phyloP scores from a whole-genome alignment of 495 filamentous ascomycete species.

The Penicillium dipodomyicola region DNA sequence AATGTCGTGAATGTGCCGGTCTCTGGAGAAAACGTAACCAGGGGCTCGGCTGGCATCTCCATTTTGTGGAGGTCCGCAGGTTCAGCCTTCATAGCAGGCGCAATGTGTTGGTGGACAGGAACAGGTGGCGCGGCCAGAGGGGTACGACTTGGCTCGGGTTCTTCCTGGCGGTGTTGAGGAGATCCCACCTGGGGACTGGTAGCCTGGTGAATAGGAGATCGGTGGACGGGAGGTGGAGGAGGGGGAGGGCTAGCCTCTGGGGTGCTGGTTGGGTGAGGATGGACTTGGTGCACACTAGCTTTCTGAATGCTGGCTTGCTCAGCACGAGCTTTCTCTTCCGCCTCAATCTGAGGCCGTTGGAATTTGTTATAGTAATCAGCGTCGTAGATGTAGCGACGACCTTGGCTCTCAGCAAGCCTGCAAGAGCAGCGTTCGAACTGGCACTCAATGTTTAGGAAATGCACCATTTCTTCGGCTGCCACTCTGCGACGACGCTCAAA shows the following conservation, averaged over 20 bases:
- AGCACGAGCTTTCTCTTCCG: slow-evolving; percentile 10
- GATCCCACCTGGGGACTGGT: background rate
- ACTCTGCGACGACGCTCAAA: slow-evolving; percentile 64
- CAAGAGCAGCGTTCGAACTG: slow-evolving; percentile 69
- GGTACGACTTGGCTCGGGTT: slow-evolving; percentile 19
- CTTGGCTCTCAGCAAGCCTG: slow-evolving; percentile 51
- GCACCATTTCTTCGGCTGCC: slow-evolving; percentile 66
- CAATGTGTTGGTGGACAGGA: slow-evolving; percentile 11
- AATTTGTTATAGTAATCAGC: slow-evolving; percentile 26
- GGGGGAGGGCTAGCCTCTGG: slow-evolving; percentile 6
- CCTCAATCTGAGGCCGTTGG: slow-evolving; percentile 28
- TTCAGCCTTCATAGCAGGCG: slow-evolving; percentile 25
- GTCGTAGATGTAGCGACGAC: slow-evolving; percentile 53
- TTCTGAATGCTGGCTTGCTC: background rate
- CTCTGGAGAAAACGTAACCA: slow-evolving; percentile 48
- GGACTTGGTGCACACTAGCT: background rate
- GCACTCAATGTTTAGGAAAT: slow-evolving; percentile 84
- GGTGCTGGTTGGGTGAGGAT: slow-evolving; percentile 2
- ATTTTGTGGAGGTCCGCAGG: slow-evolving; percentile 29
- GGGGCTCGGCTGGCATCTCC: slow-evolving; percentile 32
- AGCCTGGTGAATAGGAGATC: slow-evolving; percentile 4
- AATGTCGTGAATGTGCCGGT: slow-evolving; percentile 50
- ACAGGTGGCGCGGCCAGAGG: slow-evolving; percentile 22
- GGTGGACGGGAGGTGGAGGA: slow-evolving; percentile 3
- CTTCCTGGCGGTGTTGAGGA: slow-evolving; percentile 2